Conservation (phyloP, 192 early-diverging fungal species). For the Backusella australiensis region DNA sequence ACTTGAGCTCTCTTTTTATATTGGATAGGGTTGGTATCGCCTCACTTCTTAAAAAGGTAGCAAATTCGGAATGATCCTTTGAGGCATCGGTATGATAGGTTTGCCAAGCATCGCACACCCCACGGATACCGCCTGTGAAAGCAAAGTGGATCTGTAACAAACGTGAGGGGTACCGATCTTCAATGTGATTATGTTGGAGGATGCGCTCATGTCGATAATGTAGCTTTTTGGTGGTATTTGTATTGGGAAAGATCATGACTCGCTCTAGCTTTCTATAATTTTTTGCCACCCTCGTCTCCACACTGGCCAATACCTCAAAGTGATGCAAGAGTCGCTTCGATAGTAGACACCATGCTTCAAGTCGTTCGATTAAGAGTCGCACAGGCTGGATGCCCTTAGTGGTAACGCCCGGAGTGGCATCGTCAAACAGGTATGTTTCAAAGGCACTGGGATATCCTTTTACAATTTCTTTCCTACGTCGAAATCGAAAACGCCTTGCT, state of each 20-base stretch:
- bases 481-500: too few relatives aligned
- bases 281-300: slow-evolving; percentile 18
- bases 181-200: background rate
- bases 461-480: background rate
- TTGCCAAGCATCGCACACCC: slow-evolving; percentile 26
- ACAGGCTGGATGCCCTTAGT: slow-evolving; percentile 23
- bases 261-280: slow-evolving; percentile 12
- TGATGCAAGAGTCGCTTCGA: slow-evolving; percentile 16
- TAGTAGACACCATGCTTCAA: slow-evolving; percentile 25
- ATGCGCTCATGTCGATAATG: background rate
- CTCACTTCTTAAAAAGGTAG: slow-evolving; percentile 13
- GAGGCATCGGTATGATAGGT: slow-evolving; percentile 4
- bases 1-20: slow-evolving; percentile 25
- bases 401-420: background rate
- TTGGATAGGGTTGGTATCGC: slow-evolving; percentile 14
- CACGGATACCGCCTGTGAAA: slow-evolving; percentile 7
- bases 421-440: background rate
- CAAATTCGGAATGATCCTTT: slow-evolving; percentile 17
- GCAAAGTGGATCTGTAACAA: slow-evolving; percentile 23
- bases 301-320: slow-evolving; percentile 13
- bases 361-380: slow-evolving; percentile 16
- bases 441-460: background rate
- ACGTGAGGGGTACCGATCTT: background rate
- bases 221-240: background rate
- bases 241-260: background rate